Evolutionary conservation across 805 yeast genomes (phyloP), one percentile per base, ranked within the genome.

Genomic region (Kockiozyma suomiensis): DNA sequence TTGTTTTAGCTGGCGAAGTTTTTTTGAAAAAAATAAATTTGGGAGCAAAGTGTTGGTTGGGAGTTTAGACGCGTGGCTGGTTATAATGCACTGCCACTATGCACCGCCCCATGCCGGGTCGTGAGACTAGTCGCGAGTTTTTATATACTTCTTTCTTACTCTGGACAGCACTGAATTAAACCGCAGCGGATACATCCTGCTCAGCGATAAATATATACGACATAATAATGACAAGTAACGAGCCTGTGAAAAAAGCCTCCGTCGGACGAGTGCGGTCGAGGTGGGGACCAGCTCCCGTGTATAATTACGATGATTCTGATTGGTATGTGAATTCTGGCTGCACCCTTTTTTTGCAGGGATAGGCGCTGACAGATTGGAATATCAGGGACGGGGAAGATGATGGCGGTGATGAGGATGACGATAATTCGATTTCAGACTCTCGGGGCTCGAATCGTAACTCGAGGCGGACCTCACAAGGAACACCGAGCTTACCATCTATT

Each of bases 341-440:
- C n/a, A n/a, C n/a, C n/a, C n/a, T 2, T 45, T 26, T 19, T 25
- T 45, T 6, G 35, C 32, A 13, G n/a, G n/a, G n/a, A n/a, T n/a
- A n/a, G n/a, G n/a, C n/a, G n/a, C n/a, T n/a, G n/a, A n/a, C n/a
- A n/a, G n/a, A n/a, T n/a, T n/a, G n/a, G n/a, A n/a, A n/a, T n/a
- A n/a, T n/a, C n/a, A 47, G 50, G 50, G 50, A 47, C 25, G 50
- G 50, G 17, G 50, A 47, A 32, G 50, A 47, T n/a, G 50, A 47
- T 21, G 28, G 23, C 5, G 50, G 28, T 5, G 40, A 47, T 4
- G 50, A 47, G 19, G 48, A 43, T 8, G 37, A 47, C 8, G 48
- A 43, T 8, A 23, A 32, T 17, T n/a, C 13, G 50, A 19, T 19
- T 30, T 17, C 38, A 19, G 8, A n/a, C 17, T 30, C 33, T 7